These are phyloP conservation scores for Vicia faba DNA, from an alignment of 306 rosid genomes.

Conservation along the genomic window DNA sequence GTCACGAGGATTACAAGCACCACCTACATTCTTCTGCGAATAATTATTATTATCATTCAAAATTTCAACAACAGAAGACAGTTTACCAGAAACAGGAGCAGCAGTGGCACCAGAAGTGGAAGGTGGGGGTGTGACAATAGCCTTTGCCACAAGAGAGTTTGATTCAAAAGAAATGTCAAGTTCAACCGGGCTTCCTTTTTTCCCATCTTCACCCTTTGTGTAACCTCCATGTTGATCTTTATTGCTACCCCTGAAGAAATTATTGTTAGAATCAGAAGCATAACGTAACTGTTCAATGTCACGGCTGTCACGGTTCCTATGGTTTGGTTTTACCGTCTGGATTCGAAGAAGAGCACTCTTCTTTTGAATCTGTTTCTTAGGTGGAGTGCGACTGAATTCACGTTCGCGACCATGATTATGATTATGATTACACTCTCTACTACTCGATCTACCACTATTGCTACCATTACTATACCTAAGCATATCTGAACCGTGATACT, in stretches of 20 bases:
- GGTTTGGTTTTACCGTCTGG: slow-evolving; percentile 58
- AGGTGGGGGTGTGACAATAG: slow-evolving; percentile 46
- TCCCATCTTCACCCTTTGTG: slow-evolving; percentile 46
- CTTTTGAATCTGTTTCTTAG: slow-evolving; percentile 84
- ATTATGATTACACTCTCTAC: slow-evolving; percentile 57
- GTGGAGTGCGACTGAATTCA: slow-evolving; percentile 59
- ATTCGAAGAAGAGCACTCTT: slow-evolving; percentile 91
- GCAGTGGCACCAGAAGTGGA: slow-evolving; percentile 37
- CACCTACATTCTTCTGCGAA: slow-evolving; percentile 40
- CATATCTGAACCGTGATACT: slow-evolving; percentile 50
- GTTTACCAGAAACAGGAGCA: slow-evolving; percentile 26
- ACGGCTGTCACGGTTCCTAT: slow-evolving; percentile 56
- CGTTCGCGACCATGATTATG: slow-evolving; percentile 20
- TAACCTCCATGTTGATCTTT: slow-evolving; percentile 54
- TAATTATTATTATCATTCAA: slow-evolving; percentile 14
- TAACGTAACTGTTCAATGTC: slow-evolving; percentile 58
- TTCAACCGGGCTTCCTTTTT: slow-evolving; percentile 66
- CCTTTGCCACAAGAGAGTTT: slow-evolving; percentile 86
- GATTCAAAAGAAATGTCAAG: slow-evolving; percentile 87
- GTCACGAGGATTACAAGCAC: slow-evolving; percentile 33
- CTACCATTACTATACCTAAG: slow-evolving; percentile 39
- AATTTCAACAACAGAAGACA: slow-evolving; percentile 34
- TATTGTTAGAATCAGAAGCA: slow-evolving; percentile 48
- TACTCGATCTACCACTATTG: slow-evolving; percentile 42
- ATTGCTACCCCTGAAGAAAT: slow-evolving; percentile 55